Evolutionary conservation across 2,329 filamentous ascomycete genomes (phyloP).

Genomic region (Aureobasidium sp.): DNA sequence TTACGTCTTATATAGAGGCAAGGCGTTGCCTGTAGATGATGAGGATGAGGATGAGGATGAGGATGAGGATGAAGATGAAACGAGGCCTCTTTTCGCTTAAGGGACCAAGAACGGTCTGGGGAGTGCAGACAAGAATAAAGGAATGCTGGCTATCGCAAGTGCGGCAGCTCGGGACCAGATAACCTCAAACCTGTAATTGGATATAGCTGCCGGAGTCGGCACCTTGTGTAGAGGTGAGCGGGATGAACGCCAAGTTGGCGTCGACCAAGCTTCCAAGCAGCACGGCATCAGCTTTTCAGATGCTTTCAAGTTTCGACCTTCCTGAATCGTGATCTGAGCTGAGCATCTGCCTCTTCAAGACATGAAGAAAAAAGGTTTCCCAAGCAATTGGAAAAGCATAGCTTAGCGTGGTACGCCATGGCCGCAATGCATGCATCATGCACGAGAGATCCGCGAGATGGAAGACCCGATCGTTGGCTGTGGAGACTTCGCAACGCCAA

Average conservation of each 20-base stretch:
- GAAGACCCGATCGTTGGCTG: not conserved
- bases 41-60: not conserved
- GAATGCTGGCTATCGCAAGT: not conserved
- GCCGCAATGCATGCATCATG: conserved; percentile 1
- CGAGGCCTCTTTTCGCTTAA: not conserved
- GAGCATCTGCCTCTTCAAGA: not conserved
- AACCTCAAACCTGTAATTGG: too few species aligned
- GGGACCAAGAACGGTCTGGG: not conserved
- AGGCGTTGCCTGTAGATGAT: conserved; percentile 16
- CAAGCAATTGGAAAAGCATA: not conserved
- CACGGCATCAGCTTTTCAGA: not conserved
- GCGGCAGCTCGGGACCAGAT: too few species aligned
- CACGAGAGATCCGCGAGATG: not conserved
- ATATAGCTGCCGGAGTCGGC: not conserved
- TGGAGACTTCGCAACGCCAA: not conserved
- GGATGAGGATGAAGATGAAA: not conserved
- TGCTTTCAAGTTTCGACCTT: not conserved
- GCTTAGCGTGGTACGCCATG: not conserved
- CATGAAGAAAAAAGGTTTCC: not conserved
- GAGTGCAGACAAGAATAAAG: not conserved
- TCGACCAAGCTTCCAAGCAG: not conserved
- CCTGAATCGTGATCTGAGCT: not conserved
- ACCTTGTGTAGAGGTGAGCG: not conserved
- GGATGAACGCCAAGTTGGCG: not conserved
- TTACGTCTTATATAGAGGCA: conserved; percentile 62